These are phyloP conservation scores for Chaetomidium leptoderma DNA, from an alignment of 495 filamentous ascomycete species.

Conservation along the genomic window DNA sequence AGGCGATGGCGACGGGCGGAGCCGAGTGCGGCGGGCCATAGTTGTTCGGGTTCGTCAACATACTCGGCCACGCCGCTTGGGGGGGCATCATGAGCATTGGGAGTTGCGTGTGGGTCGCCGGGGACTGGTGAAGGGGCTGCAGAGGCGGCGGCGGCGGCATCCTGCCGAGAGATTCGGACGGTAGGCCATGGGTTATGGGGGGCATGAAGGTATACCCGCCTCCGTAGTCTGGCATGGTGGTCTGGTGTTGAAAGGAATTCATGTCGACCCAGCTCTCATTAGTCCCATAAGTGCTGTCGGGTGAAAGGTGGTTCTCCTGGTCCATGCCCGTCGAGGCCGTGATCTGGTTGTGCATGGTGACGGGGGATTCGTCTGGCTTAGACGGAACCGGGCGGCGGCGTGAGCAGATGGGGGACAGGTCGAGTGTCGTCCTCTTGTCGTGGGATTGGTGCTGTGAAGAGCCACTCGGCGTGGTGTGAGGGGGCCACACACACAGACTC, in stretches of 20 bases:
- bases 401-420: constrained; percentile 24
- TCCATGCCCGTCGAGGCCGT: constrained; percentile 45
- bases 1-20: constrained; percentile 54
- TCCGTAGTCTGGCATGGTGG: constrained; percentile 46
- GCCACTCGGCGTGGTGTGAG: constrained; percentile 25
- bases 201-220: constrained; percentile 39
- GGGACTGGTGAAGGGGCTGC: constrained; percentile 34
- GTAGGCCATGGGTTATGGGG: constrained; percentile 42
- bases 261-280: constrained; percentile 47
- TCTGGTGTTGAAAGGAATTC: constrained; percentile 42
- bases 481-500: constrained; percentile 18
- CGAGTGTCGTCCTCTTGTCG: constrained; percentile 19
- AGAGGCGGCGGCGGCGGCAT: constrained; percentile 43
- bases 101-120: constrained; percentile 40
- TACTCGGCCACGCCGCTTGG: constrained; percentile 64
- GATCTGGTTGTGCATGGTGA: constrained; percentile 50
- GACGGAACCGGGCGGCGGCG: constrained; percentile 30
- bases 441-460: constrained; percentile 20
- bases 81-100: constrained; percentile 64
- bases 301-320: constrained; percentile 46
- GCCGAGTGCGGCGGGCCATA: constrained; percentile 43
- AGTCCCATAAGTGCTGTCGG: constrained; percentile 37
- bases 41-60: constrained; percentile 55
- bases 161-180: constrained; percentile 43
- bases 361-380: constrained; percentile 28